Evolutionary conservation across 1,139 yeast species (phyloP), one percentile per base, ranked within the genome.

Genomic region (Protomyces inouyei): DNA sequence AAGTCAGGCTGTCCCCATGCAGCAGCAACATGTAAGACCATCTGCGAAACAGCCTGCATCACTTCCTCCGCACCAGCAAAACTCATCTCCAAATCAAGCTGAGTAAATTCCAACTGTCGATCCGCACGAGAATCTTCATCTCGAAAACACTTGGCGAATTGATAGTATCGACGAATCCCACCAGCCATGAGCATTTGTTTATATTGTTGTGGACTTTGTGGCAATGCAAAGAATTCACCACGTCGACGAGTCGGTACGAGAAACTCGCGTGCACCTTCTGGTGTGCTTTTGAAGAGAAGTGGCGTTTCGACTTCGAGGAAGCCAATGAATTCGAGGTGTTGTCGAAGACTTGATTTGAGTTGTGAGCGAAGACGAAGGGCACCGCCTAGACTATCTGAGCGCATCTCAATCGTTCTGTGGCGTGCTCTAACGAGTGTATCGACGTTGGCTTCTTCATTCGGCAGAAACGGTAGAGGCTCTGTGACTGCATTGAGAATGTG

Each of bases 161-260:
- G 98, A 74, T 85, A 93, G 75, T 93, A 93, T 59, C 83, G 81
- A 63, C 87, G 82, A 55, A 95, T 84, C 0, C 98, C 99, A 51
- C 96, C 86, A 3, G 97, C 95, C 93, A 93, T 93, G 52, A 93
- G 77, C 46, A 93, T 79, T 75, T 93, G 98, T 73, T 95, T 93
- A 72, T 92, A 93, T 73, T 93, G 98, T 73, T 93, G 99, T 0
- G 99, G 99, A 28, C 97, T 88, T 75, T 93, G 99, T 0, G 98
- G 97, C 52, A 93, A 78, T 0, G 98, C 97, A 73, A 92, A 93
- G 74, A 89, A 88, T 53, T 68, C 70, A 2, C 80, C 77, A 12
- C 81, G 75, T 18, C 80, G 76, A 68, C 98, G 80, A 0, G 97
- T 90, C 0, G 98, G 98, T 0, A 93, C 98, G 64, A 95, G 76